Evolutionary conservation across 2,329 filamentous ascomycete species (phyloP).

Genomic region (Colletotrichum sp.): DNA sequence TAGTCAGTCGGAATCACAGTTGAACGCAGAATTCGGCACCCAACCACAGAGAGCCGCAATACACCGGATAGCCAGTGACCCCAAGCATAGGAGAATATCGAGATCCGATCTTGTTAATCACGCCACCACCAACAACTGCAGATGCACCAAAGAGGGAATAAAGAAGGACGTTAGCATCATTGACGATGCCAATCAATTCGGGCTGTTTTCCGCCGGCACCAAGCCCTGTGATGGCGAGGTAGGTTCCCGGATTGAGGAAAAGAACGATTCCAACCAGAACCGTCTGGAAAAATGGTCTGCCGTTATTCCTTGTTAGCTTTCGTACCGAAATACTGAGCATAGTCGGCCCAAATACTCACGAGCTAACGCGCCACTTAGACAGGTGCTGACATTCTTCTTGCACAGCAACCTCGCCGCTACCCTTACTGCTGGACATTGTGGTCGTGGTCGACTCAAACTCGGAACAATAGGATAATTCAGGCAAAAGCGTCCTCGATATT

Average conservation of each 20-base stretch:
- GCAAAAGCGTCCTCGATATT: neutral
- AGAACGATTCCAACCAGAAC: neutral
- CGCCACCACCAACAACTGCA: neutral
- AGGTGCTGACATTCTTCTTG: neutral
- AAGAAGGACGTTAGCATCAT: neutral
- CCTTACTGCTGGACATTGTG: neutral
- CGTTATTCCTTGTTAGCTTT: neutral
- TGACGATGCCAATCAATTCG: neutral
- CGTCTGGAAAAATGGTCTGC: neutral
- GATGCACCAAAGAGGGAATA: neutral
- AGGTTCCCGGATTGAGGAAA: neutral
- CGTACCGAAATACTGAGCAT: neutral
- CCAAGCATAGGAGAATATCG: neutral
- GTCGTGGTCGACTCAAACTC: neutral
- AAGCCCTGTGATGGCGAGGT: neutral
- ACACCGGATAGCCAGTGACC: neutral
- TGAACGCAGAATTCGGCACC: fast-evolving
- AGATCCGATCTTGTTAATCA: neutral
- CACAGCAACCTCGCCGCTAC: neutral
- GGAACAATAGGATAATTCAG: neutral
- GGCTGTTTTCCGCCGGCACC: neutral
- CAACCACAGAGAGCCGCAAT: neutral
- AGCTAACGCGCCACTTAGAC: neutral
- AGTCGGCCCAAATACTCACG: neutral
- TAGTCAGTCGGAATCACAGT: neutral